A percentile compares a stretch with the other conserved stretches of the same genome.
Evolutionary conservation across 2,329 filamentous ascomycete species (phyloP).

Genomic region (Monosporascus sp.): DNA sequence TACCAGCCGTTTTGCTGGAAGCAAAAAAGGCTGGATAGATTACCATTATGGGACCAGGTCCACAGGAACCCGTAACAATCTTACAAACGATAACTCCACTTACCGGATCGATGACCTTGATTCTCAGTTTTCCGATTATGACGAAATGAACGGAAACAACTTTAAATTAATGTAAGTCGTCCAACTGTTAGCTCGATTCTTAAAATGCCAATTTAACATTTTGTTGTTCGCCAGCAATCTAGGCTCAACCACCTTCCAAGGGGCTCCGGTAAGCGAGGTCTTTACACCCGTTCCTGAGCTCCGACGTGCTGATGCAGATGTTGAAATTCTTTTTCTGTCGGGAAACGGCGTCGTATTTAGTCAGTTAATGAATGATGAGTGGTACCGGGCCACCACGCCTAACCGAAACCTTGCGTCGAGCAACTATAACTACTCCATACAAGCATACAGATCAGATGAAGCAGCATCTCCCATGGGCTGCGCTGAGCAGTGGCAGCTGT

Average conservation of each 20-base stretch:
- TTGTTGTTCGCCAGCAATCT: background rate
- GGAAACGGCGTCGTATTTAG: constrained; percentile 9
- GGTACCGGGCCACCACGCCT: constrained; percentile 9
- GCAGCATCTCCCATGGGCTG: constrained; percentile 13
- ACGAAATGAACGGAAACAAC: no score
- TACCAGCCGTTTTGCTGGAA: background rate
- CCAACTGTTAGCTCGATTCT: background rate
- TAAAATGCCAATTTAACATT: background rate
- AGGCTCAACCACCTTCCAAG: background rate
- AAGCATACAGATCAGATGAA: constrained; percentile 1
- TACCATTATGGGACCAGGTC: constrained; percentile 1
- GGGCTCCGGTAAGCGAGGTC: background rate
- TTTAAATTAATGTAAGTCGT: background rate
- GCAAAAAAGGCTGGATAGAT: background rate
- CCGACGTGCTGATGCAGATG: background rate
- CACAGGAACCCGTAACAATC: background rate
- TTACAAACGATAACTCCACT: background rate
- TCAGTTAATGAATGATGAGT: constrained; percentile 7
- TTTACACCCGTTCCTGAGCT: constrained; percentile 3
- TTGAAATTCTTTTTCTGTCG: constrained; percentile 6
- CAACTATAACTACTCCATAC: no score
- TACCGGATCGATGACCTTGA: background rate
- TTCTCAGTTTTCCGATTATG: background rate
- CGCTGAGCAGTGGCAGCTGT: constrained; percentile 9
- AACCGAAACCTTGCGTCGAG: fast-evolving